Conservation (phyloP, 495 filamentous ascomycete species). For the Aspergillus olivimuriae region DNA sequence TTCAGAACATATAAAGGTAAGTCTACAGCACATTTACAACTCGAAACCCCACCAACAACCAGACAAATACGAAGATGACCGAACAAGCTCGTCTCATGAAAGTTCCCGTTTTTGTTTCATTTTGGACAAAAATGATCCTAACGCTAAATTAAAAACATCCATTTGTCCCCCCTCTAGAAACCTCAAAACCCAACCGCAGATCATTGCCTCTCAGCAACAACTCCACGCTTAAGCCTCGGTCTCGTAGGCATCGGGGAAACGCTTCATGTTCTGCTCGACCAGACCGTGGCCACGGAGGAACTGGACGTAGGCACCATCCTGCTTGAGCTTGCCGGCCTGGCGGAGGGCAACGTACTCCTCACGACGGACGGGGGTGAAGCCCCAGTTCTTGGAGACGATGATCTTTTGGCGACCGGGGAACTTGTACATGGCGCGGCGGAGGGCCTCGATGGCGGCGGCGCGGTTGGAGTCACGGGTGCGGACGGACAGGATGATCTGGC, state of each 20-base stretch:
- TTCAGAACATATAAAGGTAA: no score
- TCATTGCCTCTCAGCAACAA: no score
- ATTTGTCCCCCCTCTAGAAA: no score
- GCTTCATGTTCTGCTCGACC: slow-evolving; percentile 77
- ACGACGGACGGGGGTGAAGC: slow-evolving; percentile 94
- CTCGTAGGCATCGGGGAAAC: slow-evolving; percentile 88
- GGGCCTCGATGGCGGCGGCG: slow-evolving; percentile 90
- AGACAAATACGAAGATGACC: no score
- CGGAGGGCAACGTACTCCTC: slow-evolving; percentile 94
- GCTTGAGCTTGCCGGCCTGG: slow-evolving; percentile 79
- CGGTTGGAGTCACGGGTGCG: slow-evolving; percentile 91
- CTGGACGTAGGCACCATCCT: slow-evolving; percentile 98
- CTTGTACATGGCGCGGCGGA: slow-evolving; percentile 99
- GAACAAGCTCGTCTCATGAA: slow-evolving; percentile 1
- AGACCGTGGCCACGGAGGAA: slow-evolving; percentile 89
- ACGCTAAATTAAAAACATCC: background rate
- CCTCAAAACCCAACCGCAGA: no score
- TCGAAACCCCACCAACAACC: no score
- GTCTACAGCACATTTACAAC: no score
- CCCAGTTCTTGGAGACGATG: slow-evolving; percentile 99
- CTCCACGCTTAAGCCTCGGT: slow-evolving; percentile 45
- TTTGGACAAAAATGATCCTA: background rate
- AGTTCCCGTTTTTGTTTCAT: background rate
- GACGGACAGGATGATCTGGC: slow-evolving; percentile 94
- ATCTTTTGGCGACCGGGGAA: slow-evolving; percentile 99